Evolutionary conservation across 2,329 filamentous ascomycete species (phyloP).

Genomic region (Rasamsonia emersonii): DNA sequence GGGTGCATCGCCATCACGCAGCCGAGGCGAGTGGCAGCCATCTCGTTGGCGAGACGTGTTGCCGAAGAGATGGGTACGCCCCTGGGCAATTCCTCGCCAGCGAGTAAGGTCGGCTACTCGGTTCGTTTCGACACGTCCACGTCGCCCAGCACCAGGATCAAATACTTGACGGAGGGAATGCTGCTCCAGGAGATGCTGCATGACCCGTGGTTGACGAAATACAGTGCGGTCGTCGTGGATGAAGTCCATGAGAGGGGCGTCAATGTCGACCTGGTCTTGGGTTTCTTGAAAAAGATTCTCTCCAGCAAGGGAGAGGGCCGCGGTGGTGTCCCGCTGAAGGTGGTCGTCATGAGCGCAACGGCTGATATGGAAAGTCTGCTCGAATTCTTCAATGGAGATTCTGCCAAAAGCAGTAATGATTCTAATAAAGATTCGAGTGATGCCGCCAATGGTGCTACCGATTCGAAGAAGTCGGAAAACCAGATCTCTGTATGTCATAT

Average conservation of each 20-base stretch:
- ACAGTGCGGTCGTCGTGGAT: slow-evolving; percentile 86
- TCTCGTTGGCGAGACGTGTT: slow-evolving; percentile 79
- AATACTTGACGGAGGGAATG: slow-evolving; percentile 95
- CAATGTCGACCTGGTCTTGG: slow-evolving; percentile 83
- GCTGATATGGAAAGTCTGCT: slow-evolving; percentile 74
- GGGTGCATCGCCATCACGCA: slow-evolving; percentile 90
- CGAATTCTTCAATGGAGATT: slow-evolving; percentile 56
- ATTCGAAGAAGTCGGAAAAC: slow-evolving; percentile 2
- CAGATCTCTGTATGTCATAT: slow-evolving; percentile 55
- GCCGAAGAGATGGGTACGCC: slow-evolving; percentile 69
- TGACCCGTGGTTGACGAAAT: slow-evolving; percentile 72
- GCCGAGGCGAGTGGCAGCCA: slow-evolving; percentile 86
- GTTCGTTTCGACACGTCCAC: slow-evolving; percentile 88
- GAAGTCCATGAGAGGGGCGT: slow-evolving; percentile 95
- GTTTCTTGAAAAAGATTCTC: slow-evolving; percentile 75
- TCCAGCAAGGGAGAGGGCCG: slow-evolving; percentile 50
- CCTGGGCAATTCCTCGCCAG: slow-evolving; percentile 50
- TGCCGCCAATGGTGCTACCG: not conserved
- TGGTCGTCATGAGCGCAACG: slow-evolving; percentile 95
- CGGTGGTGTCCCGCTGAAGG: slow-evolving; percentile 68
- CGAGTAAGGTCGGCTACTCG: slow-evolving; percentile 74
- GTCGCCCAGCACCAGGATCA: slow-evolving; percentile 74
- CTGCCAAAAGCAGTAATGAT: slow-evolving; percentile 9
- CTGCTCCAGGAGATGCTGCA: slow-evolving; percentile 84
- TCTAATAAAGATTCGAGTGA: slow-evolving; percentile 5